These are phyloP conservation scores for Tuber microsphaerosporum DNA, from an alignment of 495 filamentous ascomycete genomes.

Conservation along the genomic window DNA sequence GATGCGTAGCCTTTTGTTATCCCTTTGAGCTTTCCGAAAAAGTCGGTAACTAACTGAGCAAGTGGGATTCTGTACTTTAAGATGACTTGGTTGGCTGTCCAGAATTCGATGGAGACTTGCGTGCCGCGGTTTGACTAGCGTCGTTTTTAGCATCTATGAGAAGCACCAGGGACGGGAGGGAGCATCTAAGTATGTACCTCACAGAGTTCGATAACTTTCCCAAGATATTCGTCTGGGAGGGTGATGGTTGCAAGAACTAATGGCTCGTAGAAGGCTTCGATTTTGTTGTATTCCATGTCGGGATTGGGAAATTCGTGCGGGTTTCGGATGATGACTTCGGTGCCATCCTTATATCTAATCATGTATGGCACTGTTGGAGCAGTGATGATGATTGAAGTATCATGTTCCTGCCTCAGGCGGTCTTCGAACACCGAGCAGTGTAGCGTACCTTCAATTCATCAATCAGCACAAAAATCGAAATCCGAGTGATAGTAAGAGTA, in stretches of 20 bases:
- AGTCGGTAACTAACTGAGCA: constrained; percentile 84
- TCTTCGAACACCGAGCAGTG: constrained; percentile 99
- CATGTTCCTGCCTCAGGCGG: constrained; percentile 88
- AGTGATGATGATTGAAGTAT: constrained; percentile 91
- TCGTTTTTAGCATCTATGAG: constrained; percentile 7
- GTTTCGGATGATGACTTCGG: constrained; percentile 67
- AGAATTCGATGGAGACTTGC: constrained; percentile 80
- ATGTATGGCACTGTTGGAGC: constrained; percentile 90
- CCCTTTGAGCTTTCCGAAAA: constrained; percentile 94
- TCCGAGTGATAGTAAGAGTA: not conserved
- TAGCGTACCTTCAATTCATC: constrained; percentile 55
- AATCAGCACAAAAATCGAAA: not conserved
- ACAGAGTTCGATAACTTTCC: constrained; percentile 90
- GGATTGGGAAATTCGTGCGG: constrained; percentile 78
- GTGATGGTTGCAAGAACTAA: constrained; percentile 82
- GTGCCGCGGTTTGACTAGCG: constrained; percentile 62
- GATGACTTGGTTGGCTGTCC: constrained; percentile 90
- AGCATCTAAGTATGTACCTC: constrained; percentile 46
- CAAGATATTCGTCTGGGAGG: constrained; percentile 85
- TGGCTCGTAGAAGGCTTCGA: constrained; percentile 70
- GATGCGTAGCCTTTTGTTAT: constrained; percentile 63
- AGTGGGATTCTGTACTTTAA: constrained; percentile 85
- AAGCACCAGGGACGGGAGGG: not conserved
- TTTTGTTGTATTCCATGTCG: constrained; percentile 53
- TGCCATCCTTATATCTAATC: constrained; percentile 63